Base-by-base conservation (phyloP, 106 monocot species). In the Dioscorea alata region DNA sequence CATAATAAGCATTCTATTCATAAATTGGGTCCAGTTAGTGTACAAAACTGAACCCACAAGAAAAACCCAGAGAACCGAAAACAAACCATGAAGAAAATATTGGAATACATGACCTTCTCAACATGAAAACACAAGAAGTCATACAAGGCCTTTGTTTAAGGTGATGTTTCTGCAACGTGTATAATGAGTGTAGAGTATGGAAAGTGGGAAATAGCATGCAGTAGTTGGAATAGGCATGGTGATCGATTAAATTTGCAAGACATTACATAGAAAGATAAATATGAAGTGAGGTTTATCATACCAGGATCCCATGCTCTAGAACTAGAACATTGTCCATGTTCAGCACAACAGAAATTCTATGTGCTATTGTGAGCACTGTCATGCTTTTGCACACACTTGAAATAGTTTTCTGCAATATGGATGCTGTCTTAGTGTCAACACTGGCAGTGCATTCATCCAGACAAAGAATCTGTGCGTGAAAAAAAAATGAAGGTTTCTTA, bases 381-480 rank as follows among this genome's bases (percentile, higher is more conserved):
- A 87, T 83, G 74, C 78, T 92, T 61, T 76, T 76, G 60, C 92
- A 92, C 70, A 87, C 92, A 31, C 72, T 75, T 12, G 83, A 91
- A 71, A 99, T 92, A 13, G 92, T 83, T 65, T 82, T 76, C 63
- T 87, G 89, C 57, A 99, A 76, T 12, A 83, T 23, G 24, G 74
- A 51, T 57, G 97, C 85, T 66, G 97, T 99, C 48, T 76, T 70
- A 34, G 74, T 73, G 33, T 99, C 92, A 68, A 90, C 61, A 80
- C 85, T 99, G 18, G 97, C 97, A 8, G 92, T 90, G 76, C 92
- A 99, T 51, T 99, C 97, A 71, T 99, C 97, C 78, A 99, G 77
- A 66, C 89, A 99, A 51, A 99, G 86, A 73, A 99, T 74, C 97
- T 99, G 86, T 68, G 76, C 13, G 6, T n/a, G 28, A 70, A 65